phyloP scores from a whole-genome alignment of 352 stramenopile species.

The Elongisporangium undulatum region DNA sequence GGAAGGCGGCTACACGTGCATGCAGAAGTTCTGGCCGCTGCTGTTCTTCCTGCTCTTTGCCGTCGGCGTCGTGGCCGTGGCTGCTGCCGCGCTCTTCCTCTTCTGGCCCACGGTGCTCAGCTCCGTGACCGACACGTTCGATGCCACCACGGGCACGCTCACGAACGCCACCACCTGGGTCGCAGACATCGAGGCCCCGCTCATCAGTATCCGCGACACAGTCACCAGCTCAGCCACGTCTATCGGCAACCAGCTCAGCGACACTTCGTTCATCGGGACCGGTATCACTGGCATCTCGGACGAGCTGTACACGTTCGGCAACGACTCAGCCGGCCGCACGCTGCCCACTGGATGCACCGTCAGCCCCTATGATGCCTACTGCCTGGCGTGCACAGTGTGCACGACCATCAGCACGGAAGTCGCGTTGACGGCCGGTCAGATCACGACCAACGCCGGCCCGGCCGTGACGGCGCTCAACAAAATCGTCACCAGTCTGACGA shows the following conservation, averaged over 20 bases:
- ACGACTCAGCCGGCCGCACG: slow-evolving; percentile 16
- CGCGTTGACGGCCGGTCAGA: slow-evolving; percentile 16
- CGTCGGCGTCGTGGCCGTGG: slow-evolving; percentile 38
- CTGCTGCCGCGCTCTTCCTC: slow-evolving; percentile 34
- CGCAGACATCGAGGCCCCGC: slow-evolving; percentile 25
- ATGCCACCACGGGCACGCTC: slow-evolving; percentile 29
- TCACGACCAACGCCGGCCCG: slow-evolving; percentile 27
- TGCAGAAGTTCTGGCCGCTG: slow-evolving; percentile 62
- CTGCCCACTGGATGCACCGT: slow-evolving; percentile 30
- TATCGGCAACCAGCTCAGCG: slow-evolving; percentile 24
- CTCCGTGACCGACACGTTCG: slow-evolving; percentile 41
- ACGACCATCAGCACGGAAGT: slow-evolving; percentile 32
- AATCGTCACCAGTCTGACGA: slow-evolving; percentile 28
- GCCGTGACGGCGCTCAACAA: slow-evolving; percentile 27
- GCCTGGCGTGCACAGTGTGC: slow-evolving; percentile 30
- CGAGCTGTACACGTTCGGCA: slow-evolving; percentile 25
- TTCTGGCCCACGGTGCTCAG: slow-evolving; percentile 48
- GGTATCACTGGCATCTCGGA: slow-evolving; percentile 23
- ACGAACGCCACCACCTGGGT: slow-evolving; percentile 36
- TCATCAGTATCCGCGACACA: slow-evolving; percentile 36
- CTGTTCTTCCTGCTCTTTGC: slow-evolving; percentile 65
- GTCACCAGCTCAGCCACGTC: slow-evolving; percentile 23
- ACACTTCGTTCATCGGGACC: slow-evolving; percentile 40
- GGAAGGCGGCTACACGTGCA: slow-evolving; percentile 61
- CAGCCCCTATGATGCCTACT: slow-evolving; percentile 16